Evolutionary conservation across 257 asterid species (phyloP), one percentile per base, ranked within the genome.

Genomic region (Pogostemon cablin): DNA sequence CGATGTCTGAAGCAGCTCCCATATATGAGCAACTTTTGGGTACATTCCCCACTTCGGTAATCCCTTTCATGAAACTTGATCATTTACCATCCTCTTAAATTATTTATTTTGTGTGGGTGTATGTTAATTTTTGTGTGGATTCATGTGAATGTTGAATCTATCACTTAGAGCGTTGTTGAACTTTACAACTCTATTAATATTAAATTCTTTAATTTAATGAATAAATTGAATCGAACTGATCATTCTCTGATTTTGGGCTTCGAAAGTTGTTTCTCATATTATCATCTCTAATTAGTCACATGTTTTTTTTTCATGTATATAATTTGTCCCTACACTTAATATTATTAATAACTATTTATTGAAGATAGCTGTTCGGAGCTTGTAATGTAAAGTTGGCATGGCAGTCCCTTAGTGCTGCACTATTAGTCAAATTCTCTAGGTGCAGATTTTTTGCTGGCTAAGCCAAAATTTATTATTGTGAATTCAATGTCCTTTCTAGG

Each of bases 11-110:
- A 44, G 95, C 98, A 52, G 85, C 82, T 75, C 92, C 95, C 5
- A 75, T 89, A 57, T 95, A 95, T 53, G 99, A 95, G 78, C 90
- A 86, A 65, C 98, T 95, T 62, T 72, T 95, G 57, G 83, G 92
- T 67, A 84, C 88, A 6, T 95, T 77, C 69, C 99, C 99, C 11
- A 91, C 98, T 49, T 84, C 96, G 81, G 99, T 93, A 72, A 78
- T 73, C 50, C 64, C 64, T 20, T 68, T 59, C 39, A 25, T 17
- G 58, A 7, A 42, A 32, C 65, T 39, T 63, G 20, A 37, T n/a
- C 25, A 55, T 47, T 62, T 7, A 55, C 15, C 56, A 53, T 34
- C 7, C 6, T 9, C 67, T 59, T 5, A 52, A 37, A 25, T 25
- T 25, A 25, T 25, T 25, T 58, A 9, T 35, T 44, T 5, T 71